Conservation (phyloP, 352 stramenopile genomes). For the Aphanomyces invadans region DNA sequence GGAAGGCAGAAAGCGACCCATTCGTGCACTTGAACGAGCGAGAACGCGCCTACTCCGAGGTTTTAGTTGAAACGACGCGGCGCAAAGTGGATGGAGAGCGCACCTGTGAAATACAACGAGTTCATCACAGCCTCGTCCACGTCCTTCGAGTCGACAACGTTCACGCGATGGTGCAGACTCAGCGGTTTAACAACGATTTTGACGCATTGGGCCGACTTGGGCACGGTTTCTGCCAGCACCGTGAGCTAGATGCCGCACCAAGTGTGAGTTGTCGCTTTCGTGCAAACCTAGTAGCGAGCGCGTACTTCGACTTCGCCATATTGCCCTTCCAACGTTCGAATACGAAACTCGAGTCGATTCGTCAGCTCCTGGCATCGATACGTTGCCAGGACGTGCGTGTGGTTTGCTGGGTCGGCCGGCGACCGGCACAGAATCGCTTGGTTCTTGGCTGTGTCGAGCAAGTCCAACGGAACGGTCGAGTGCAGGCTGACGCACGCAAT, state of each 20-base stretch:
- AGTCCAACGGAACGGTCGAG: conserved; percentile 60
- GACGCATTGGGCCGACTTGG: conserved; percentile 56
- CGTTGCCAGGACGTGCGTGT: conserved; percentile 66
- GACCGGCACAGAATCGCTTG: conserved; percentile 70
- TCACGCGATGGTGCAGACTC: conserved; percentile 73
- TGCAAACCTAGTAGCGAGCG: not conserved
- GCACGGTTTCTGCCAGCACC: conserved; percentile 53
- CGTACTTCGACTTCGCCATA: conserved; percentile 61
- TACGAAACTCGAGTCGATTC: conserved; percentile 67
- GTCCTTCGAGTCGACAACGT: conserved; percentile 28
- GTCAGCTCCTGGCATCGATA: conserved; percentile 74
- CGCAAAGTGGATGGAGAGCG: conserved; percentile 13
- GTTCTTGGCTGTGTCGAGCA: conserved; percentile 71
- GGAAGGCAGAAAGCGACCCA: conserved; percentile 75
- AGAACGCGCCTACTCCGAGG: conserved; percentile 44
- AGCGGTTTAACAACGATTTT: conserved; percentile 77
- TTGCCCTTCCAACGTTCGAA: conserved; percentile 80
- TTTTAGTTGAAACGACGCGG: too few species aligned
- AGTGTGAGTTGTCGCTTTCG: not conserved
- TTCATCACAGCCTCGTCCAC: conserved; percentile 53
- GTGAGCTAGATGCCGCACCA: conserved; percentile 27
- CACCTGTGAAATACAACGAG: conserved; percentile 49
- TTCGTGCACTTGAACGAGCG: conserved; percentile 78
- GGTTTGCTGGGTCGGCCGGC: conserved; percentile 37
- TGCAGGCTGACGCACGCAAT: conserved; percentile 74